A percentile compares a stretch with the other conserved stretches of the same genome.
phyloP scores from a whole-genome alignment of 352 stramenopile species.

The Ophiocytium majus region DNA sequence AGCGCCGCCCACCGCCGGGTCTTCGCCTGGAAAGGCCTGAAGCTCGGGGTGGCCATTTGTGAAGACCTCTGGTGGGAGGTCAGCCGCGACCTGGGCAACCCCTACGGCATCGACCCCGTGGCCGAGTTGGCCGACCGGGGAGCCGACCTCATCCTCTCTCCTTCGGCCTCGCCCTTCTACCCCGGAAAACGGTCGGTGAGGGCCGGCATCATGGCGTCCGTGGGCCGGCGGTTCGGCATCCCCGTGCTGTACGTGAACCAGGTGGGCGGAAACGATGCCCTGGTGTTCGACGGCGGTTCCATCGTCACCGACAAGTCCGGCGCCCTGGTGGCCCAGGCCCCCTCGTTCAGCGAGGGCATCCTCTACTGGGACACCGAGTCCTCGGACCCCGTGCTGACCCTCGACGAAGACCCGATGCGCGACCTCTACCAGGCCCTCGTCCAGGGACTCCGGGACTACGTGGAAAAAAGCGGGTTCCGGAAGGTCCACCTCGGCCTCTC shows the following conservation, averaged over 20 bases:
- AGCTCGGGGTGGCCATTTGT: neutral
- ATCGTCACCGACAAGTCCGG: neutral
- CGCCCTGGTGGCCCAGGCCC: neutral
- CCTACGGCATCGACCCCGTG: neutral
- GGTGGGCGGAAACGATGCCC: neutral
- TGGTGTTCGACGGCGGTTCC: neutral
- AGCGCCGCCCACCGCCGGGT: neutral
- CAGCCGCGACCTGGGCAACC: neutral
- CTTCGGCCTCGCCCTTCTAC: neutral
- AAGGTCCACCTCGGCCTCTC: neutral
- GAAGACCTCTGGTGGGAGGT: neutral
- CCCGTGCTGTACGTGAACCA: neutral
- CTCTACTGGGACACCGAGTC: neutral
- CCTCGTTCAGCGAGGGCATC: neutral
- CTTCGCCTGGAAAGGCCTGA: neutral
- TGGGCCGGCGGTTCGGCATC: neutral
- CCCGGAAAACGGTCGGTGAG: neutral
- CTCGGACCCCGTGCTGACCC: neutral
- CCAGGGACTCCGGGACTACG: neutral
- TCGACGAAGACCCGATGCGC: neutral
- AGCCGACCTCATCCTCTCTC: neutral
- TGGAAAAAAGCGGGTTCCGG: neutral
- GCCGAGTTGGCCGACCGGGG: neutral
- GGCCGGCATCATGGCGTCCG: neutral
- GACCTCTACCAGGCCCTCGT: neutral